phyloP scores from a whole-genome alignment of 2,329 filamentous ascomycete genomes.

The Epichloe sp. region DNA sequence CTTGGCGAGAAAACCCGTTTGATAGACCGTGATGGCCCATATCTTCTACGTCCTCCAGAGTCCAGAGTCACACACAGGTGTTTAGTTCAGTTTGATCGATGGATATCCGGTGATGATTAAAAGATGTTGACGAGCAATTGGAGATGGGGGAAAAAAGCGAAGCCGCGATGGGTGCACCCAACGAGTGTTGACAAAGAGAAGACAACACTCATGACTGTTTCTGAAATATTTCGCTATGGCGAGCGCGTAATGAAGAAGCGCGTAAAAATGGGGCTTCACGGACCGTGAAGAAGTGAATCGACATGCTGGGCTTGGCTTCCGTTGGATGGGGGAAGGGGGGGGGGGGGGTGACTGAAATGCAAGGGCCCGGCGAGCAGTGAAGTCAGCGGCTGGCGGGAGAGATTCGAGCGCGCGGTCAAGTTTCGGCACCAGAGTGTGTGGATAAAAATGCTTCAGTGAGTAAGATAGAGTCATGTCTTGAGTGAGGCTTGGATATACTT shows the following conservation, averaged over 20 bases:
- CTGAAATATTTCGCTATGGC: not conserved
- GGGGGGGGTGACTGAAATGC: not conserved
- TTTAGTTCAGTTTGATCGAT: not conserved
- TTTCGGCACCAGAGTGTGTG: too few species aligned
- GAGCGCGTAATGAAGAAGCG: too few species aligned
- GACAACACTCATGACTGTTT: not conserved
- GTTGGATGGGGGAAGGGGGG: not conserved
- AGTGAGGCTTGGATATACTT: not conserved
- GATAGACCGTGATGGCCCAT: not conserved
- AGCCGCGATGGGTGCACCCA: not conserved
- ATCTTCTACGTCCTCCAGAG: not conserved
- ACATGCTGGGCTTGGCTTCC: not conserved
- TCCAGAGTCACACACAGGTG: not conserved
- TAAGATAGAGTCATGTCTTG: not conserved
- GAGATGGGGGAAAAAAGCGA: not conserved
- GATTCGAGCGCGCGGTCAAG: too few species aligned
- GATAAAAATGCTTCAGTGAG: conserved; percentile 22
- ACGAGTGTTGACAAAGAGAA: not conserved
- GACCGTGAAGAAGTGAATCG: not conserved
- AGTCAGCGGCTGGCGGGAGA: too few species aligned
- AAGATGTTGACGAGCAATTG: not conserved
- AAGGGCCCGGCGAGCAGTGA: not conserved
- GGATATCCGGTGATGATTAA: not conserved
- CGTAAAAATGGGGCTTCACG: not conserved
- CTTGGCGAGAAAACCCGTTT: not conserved